These are phyloP conservation scores for Tricholoma flavovirens DNA, from an alignment of 768 basidiomycete genomes.

Conservation along the genomic window DNA sequence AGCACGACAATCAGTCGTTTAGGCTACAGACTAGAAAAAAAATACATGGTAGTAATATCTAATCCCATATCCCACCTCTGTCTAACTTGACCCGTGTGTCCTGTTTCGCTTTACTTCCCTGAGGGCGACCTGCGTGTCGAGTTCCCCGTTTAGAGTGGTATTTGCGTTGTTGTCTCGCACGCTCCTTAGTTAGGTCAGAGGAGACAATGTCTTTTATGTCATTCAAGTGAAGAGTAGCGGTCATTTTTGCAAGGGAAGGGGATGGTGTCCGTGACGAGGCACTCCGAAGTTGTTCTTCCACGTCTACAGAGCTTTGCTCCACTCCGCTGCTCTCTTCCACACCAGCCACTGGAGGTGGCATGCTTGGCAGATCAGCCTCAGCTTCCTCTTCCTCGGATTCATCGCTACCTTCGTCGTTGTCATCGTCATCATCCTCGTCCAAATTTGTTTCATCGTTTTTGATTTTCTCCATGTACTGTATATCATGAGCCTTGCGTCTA, in stretches of 20 bases:
- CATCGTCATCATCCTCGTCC: constrained; percentile 12
- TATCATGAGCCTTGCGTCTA: constrained; percentile 2
- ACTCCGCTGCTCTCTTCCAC: neutral
- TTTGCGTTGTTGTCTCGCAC: constrained; percentile 61
- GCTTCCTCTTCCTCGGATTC: constrained; percentile 26
- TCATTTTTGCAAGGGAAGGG: constrained; percentile 35
- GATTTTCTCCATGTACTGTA: constrained; percentile 64
- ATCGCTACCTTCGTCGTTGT: constrained; percentile 24
- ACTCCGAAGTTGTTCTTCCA: constrained; percentile 22
- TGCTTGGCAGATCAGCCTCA: constrained; percentile 13
- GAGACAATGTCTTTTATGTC: constrained; percentile 58
- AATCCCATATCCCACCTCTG: constrained; percentile 57
- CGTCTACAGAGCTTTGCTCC: neutral
- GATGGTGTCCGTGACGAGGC: constrained; percentile 45
- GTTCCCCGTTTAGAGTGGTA: constrained; percentile 72
- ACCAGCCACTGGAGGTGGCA: constrained; percentile 4
- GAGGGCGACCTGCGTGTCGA: constrained; percentile 57
- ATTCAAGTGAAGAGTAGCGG: constrained; percentile 33
- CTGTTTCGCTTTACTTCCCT: constrained; percentile 84
- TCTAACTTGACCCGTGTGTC: constrained; percentile 63
- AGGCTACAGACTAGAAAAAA: neutral
- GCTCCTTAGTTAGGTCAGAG: constrained; percentile 52
- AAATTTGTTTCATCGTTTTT: constrained; percentile 27
- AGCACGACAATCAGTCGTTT: too few species aligned
- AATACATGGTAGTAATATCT: constrained; percentile 3